Base-by-base conservation (phyloP, 2,329 filamentous ascomycete species). In the Aspergillus melleus region DNA sequence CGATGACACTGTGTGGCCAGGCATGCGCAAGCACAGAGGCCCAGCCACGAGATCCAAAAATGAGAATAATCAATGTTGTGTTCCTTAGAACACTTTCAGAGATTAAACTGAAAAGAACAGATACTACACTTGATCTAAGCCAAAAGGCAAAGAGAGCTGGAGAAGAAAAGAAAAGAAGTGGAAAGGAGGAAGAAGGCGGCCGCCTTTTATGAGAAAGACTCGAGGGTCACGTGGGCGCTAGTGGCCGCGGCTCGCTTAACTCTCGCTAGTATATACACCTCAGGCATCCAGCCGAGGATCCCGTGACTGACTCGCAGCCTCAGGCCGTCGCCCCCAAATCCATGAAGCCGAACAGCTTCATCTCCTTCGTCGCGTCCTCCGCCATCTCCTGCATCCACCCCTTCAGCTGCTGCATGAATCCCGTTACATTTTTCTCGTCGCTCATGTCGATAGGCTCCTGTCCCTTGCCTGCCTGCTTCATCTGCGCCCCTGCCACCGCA, bases 41-140 rank as follows among this genome's bases (percentile, higher is more conserved):
- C 76, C 72, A 68, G 73, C 75, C 77, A 71, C 84, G 67, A 61
- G 68, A 61, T 76, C 67, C 82, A 91, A 90, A 89, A 90, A 93
- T 91, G 84, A 83, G 88, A 86, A 86, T 91, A 92, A 93, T 91
- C 88, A 86, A 82, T 82, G 84, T 84, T 86, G 82, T 82, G 81
- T 81, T 82, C 86, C 83, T 81, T 90, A 85, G 86, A 83, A 82
- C 82, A 83, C 84, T 92, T 90, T 89, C 89, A 92, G 90, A 89
- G 88, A 92, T 92, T 92, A 93, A 92, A 92, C 90, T 93, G 88
- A 91, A 90, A 92, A 92, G 90, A 92, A 92, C 89, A 91, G 89
- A 90, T 91, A 91, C 89, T 92, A 91, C 88, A 91, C 88, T 91
- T 91, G 89, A 92, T 91, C 89, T 91, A 90, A 90, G 86, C 86